A percentile compares a stretch with the other conserved stretches of the same genome.
These are phyloP conservation scores for Lyophyllum shimeji DNA, from an alignment of 768 basidiomycete species.

Conservation along the genomic window DNA sequence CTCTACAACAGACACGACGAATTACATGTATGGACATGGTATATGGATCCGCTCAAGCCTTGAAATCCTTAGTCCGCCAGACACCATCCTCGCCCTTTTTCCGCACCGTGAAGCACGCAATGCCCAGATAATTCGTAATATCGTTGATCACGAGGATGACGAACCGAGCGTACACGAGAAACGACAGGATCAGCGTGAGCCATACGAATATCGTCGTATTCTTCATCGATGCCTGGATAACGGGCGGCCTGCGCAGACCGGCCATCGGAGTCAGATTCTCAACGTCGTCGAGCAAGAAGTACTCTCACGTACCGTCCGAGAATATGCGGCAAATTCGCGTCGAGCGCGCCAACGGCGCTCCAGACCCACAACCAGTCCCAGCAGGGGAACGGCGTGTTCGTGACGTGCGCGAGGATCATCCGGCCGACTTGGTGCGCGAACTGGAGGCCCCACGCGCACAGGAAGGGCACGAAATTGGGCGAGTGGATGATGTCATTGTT, in stretches of 20 bases:
- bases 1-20: neutral
- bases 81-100: constrained; percentile 74
- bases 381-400: constrained; percentile 77
- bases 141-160: constrained; percentile 80
- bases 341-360: constrained; percentile 73
- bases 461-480: constrained; percentile 79
- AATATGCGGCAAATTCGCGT: constrained; percentile 76
- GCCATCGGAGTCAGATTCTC: neutral
- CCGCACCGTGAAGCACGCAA: constrained; percentile 91
- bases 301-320: constrained; percentile 70
- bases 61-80: constrained; percentile 42
- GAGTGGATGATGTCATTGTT: constrained; percentile 74
- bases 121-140: constrained; percentile 89
- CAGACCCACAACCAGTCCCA: constrained; percentile 90
- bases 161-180: constrained; percentile 74
- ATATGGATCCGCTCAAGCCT: constrained; percentile 3
- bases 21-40: neutral
- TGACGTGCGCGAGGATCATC: constrained; percentile 93
- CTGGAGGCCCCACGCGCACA: constrained; percentile 91
- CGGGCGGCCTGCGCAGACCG: constrained; percentile 44
- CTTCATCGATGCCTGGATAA: constrained; percentile 69
- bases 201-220: constrained; percentile 68
- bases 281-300: too few relatives aligned
- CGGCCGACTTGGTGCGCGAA: constrained; percentile 88
- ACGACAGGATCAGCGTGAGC: constrained; percentile 42